phyloP scores from a whole-genome alignment of 345 rosid species.

The Alliaria petiolata region DNA sequence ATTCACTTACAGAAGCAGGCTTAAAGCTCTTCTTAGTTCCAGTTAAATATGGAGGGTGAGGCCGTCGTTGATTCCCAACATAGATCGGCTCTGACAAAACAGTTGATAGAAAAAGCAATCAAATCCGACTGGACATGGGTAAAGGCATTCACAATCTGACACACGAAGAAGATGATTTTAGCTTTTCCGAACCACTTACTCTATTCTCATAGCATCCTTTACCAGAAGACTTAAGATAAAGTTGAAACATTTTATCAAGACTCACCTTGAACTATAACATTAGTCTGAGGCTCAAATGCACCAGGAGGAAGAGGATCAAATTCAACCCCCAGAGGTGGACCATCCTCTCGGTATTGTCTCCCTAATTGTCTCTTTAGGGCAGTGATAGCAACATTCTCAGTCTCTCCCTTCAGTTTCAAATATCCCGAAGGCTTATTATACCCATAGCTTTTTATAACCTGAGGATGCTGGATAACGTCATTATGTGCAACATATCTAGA shows the following conservation, averaged over 20 bases:
- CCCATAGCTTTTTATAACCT: constrained; percentile 37
- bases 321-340: constrained; percentile 69
- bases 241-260: background rate
- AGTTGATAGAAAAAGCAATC: constrained; percentile 24
- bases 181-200: constrained; percentile 7
- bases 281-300: constrained; percentile 67
- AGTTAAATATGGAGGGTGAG: constrained; percentile 42
- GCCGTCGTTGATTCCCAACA: constrained; percentile 49
- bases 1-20: constrained; percentile 54
- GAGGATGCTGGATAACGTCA: constrained; percentile 35
- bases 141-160: constrained; percentile 29
- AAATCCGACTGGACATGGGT: constrained; percentile 19
- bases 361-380: constrained; percentile 87
- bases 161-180: constrained; percentile 21
- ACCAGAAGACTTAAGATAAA: background rate
- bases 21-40: constrained; percentile 41
- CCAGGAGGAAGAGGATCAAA: constrained; percentile 85
- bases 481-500: constrained; percentile 37
- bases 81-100: constrained; percentile 49
- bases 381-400: constrained; percentile 70
- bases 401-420: constrained; percentile 70
- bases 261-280: constrained; percentile 54
- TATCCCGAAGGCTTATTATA: constrained; percentile 71
- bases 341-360: constrained; percentile 69
- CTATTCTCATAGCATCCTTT: constrained; percentile 4